Base-by-base conservation (phyloP, 345 rosid genomes). In the Linum tenue region DNA sequence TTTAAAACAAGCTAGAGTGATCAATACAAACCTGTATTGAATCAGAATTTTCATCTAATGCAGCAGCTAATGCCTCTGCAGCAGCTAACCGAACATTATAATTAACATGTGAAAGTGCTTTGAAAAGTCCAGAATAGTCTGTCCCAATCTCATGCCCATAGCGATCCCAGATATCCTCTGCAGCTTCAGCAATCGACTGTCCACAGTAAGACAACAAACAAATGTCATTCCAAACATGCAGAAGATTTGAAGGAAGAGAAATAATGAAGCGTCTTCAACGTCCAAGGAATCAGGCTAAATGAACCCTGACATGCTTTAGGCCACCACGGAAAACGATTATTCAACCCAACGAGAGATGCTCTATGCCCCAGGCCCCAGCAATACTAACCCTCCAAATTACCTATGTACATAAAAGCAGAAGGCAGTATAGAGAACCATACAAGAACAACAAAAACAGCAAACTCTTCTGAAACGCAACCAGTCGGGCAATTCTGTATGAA, bases 31-130 rank as follows among this genome's bases (percentile, higher is more conserved):
- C 97, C 96, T 90, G 96, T 73, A 85, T 86, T 42, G 92, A 74
- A 74, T 88, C 79, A 11, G 96, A 96, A 51, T 77, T 74, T 77
- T 94, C 99, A 83, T 94, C 97, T 79, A 94, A 80, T 64, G 99
- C 97, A 78, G 91, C 82, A 75, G 97, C 96, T 76, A 94, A 83
- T 77, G 96, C 96, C 83, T 94, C 97, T 3, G 99, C 97, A 42
- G 96, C 89, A 72, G 97, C 89, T 78, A 84, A 66, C 11, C 97
- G 88, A 58, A 88, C 96, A 72, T 90, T 90, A 69, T 86, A 85
- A 76, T 94, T 84, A 64, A 79, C 64, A 78, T 94, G 92, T 67
- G 89, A 83, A 69, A 94, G 95, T 63, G 96, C 96, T 74, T 80
- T 88, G 70, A 83, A 90, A 64, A 90, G 80, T 77, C 89, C 91